Conservation (phyloP, 805 yeast genomes). For the Kodamaea nitidulidarum region DNA sequence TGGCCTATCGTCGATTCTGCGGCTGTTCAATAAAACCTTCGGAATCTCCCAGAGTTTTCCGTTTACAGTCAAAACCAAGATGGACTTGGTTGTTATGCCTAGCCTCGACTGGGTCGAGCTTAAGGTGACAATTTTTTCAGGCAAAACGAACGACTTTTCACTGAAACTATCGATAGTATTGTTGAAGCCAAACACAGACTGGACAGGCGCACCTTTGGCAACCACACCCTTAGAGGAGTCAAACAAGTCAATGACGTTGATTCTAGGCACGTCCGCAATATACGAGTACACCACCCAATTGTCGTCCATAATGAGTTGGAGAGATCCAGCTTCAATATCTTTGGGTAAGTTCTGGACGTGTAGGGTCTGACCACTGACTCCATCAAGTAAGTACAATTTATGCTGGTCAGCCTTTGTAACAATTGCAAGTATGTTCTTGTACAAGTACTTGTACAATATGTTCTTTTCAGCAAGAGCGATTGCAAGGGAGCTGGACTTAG, state of each 20-base stretch:
- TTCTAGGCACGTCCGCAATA: conserved; percentile 50
- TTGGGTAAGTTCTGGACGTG: conserved; percentile 18
- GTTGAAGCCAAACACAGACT: conserved; percentile 32
- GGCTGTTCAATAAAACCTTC: conserved; percentile 59
- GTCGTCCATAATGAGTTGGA: conserved; percentile 67
- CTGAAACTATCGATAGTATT: conserved; percentile 44
- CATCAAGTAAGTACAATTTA: conserved; percentile 55
- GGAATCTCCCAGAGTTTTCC: conserved; percentile 73
- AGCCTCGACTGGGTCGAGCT: conserved; percentile 36
- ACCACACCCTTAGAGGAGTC: conserved; percentile 55
- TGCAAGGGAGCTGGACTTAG: conserved; percentile 53
- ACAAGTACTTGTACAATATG: conserved; percentile 77
- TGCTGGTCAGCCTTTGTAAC: conserved; percentile 25
- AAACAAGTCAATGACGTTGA: conserved; percentile 74
- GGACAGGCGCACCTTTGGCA: conserved; percentile 21
- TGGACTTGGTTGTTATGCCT: conserved; percentile 59
- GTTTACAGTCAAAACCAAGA: conserved; percentile 53
- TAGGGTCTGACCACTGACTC: conserved; percentile 63
- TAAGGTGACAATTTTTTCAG: conserved; percentile 53
- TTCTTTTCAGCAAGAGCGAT: conserved; percentile 63
- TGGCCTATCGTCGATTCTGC: conserved; percentile 58
- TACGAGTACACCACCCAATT: conserved; percentile 77
- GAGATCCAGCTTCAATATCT: conserved; percentile 34
- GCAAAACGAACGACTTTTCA: conserved; percentile 57
- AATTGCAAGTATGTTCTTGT: conserved; percentile 62